Conservation (phyloP, 257 asterid species). For the Mitragyna speciosa region DNA sequence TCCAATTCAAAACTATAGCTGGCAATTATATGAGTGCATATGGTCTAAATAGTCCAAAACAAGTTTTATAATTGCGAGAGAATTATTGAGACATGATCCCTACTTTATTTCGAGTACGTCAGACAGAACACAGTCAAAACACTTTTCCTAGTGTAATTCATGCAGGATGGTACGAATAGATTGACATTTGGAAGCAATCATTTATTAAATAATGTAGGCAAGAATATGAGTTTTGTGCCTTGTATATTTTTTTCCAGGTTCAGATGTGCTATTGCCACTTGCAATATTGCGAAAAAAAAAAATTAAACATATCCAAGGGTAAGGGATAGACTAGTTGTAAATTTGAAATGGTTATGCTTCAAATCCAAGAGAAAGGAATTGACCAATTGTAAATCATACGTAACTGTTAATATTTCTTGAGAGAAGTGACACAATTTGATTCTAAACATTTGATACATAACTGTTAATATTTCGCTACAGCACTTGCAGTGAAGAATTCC, state of each 20-base stretch:
- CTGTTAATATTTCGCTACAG: no score
- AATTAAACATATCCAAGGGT: neutral
- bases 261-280: neutral
- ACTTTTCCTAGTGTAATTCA: conserved; percentile 13
- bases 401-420: neutral
- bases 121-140: conserved; percentile 16
- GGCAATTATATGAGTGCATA: conserved; percentile 63
- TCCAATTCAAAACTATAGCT: conserved; percentile 32
- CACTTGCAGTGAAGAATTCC: no score
- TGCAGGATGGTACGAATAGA: conserved; percentile 2
- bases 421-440: neutral
- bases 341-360: neutral
- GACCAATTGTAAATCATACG: neutral
- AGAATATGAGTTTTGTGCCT: neutral
- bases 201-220: neutral
- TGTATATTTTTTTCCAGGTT: neutral
- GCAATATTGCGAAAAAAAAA: neutral
- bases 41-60: conserved; percentile 69
- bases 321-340: neutral
- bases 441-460: no score
- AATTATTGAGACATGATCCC: conserved; percentile 56
- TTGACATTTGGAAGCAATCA: neutral
- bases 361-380: neutral
- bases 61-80: conserved; percentile 46
- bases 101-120: conserved; percentile 31